Evolutionary conservation across 441 rosid genomes (phyloP).

Genomic region (Aleurites moluccanus): DNA sequence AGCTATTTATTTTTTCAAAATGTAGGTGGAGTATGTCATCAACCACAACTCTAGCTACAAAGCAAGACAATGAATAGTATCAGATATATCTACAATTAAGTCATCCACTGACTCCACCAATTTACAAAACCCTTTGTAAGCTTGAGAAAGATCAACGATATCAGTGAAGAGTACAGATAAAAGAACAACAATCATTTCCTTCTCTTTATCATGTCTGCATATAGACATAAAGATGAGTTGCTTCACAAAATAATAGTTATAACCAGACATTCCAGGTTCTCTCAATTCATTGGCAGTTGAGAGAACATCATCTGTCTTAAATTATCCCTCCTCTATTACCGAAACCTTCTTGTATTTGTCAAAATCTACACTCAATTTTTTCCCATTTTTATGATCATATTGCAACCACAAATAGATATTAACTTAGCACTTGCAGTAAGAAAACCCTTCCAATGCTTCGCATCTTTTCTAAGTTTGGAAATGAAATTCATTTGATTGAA

Average conservation of each 20-base stretch:
- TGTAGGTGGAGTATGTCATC: constrained; percentile 90
- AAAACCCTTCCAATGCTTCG: constrained; percentile 18
- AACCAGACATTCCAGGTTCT: constrained; percentile 63
- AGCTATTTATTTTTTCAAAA: constrained; percentile 55
- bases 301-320: constrained; percentile 60
- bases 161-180: constrained; percentile 67
- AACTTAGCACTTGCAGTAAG: no score
- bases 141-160: constrained; percentile 64
- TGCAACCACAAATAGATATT: no score
- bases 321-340: constrained; percentile 70
- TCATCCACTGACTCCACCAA: constrained; percentile 77
- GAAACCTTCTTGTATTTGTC: constrained; percentile 54
- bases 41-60: constrained; percentile 83
- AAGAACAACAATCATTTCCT: constrained; percentile 83
- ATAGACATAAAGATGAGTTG: constrained; percentile 75
- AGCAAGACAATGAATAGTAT: constrained; percentile 75
- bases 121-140: no score
- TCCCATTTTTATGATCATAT: no score
- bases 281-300: constrained; percentile 63
- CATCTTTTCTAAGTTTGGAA: neutral
- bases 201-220: constrained; percentile 83
- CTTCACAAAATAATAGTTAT: constrained; percentile 68
- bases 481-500: neutral
- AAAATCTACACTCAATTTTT: no score
- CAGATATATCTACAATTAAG: constrained; percentile 77